Base-by-base conservation (phyloP, 2,329 filamentous ascomycete species). In the Neoscytalidium dimidiatum region DNA sequence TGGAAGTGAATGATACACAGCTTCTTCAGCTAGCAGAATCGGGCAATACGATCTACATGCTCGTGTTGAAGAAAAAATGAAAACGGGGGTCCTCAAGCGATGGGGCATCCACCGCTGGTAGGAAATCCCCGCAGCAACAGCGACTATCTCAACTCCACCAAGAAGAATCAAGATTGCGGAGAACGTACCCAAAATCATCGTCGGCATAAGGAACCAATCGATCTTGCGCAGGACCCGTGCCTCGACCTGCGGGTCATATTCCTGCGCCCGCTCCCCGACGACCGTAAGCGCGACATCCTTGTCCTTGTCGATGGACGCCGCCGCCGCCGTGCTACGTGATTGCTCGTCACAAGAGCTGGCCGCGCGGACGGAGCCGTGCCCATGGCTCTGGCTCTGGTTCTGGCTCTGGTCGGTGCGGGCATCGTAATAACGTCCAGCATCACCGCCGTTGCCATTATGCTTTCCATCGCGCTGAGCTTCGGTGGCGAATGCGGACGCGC, bases 171-270 rank as follows among this genome's bases (percentile, higher is more conserved):
- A 41, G 33, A 7, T 41, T 41, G 29, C 29, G 4, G 11, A 5
- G 9, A 38, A 66, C 71, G 14, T 70, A 77, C 76, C 76, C 26
- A 78, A 66, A 26, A 78, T 71, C 88, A 91, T 91, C 13, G 86
- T 83, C 0, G 89, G 89, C 35, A 91, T 89, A 51, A 91, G 75
- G 67, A 88, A 88, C 68, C 81, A 77, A 70, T 91, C 89, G 60
- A 90, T 90, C 77, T 90, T 91, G 53, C 85, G 80, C 26, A 90
- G 75, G 8, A 89, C 87, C 52, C 84, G 81, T 19, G 79, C 82
- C 65, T 84, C 84, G 0, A 87, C 74, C 0, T 74, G 78, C 0
- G 85, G 83, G 69, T 90, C 88, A 49, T 88, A 80, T 3, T 75
- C 72, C 67, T 84, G 83, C 3, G 79, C 78, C 68, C 83, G 79